A percentile compares a stretch with the other conserved stretches of the same genome.
Evolutionary conservation across 331 rosid genomes (phyloP).

Genomic region (Phaseolus coccineus): DNA sequence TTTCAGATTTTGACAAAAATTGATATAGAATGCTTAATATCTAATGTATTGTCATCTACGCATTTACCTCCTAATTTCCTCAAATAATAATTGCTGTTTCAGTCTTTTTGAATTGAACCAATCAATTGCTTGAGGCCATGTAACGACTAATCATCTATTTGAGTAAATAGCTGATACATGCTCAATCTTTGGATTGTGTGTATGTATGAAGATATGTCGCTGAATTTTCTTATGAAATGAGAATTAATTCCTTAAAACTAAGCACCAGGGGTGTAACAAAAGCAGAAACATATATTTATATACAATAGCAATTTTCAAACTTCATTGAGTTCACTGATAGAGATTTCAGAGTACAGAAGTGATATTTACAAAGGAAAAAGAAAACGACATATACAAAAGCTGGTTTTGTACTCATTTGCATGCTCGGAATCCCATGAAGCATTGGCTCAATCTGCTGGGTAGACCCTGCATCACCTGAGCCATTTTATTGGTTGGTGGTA

Average conservation of each 20-base stretch:
- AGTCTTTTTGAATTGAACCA: neutral
- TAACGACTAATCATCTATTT: neutral
- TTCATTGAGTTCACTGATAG: slow-evolving; percentile 43
- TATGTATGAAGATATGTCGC: neutral
- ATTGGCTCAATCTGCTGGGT: slow-evolving; percentile 34
- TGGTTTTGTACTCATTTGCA: slow-evolving; percentile 36
- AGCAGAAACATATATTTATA: neutral
- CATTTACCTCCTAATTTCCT: neutral
- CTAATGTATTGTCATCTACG: neutral
- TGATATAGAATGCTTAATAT: slow-evolving; percentile 5
- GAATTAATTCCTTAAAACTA: neutral
- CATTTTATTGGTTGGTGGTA: slow-evolving; percentile 38
- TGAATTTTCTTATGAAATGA: neutral
- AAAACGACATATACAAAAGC: slow-evolving; percentile 1
- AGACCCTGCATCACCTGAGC: slow-evolving; percentile 40
- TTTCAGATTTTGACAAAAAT: slow-evolving; percentile 22
- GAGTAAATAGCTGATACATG: neutral
- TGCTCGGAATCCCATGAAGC: slow-evolving; percentile 47
- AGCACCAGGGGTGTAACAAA: neutral
- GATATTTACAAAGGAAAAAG: slow-evolving; percentile 40
- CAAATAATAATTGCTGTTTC: neutral
- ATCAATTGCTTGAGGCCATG: neutral
- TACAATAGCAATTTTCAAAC: slow-evolving; percentile 19
- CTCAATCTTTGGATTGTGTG: neutral
- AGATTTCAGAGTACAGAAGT: slow-evolving; percentile 41